phyloP scores from a whole-genome alignment of 176 grass and related monocot genomes.

The Bromus sterilis region DNA sequence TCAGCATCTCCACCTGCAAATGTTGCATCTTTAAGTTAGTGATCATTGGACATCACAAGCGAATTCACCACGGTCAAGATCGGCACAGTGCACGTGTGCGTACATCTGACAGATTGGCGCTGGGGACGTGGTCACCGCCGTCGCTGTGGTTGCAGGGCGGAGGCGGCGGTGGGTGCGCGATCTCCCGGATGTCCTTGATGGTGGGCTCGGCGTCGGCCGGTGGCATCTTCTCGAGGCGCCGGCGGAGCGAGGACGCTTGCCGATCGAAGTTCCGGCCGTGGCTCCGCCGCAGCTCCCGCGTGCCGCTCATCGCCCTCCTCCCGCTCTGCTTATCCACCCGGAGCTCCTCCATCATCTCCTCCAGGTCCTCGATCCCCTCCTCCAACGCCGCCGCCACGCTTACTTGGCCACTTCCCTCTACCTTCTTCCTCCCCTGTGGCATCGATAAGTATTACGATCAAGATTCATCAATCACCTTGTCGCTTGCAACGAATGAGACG shows the following conservation, averaged over 20 bases:
- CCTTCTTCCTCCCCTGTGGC: constrained; percentile 74
- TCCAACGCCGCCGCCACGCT: constrained; percentile 41
- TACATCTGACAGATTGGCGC: constrained; percentile 45
- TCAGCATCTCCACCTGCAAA: constrained; percentile 68
- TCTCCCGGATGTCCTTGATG: constrained; percentile 75
- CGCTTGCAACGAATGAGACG: not conserved
- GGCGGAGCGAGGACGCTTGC: constrained; percentile 70
- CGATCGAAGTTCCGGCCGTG: constrained; percentile 74
- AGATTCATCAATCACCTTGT: not conserved
- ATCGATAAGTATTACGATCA: not conserved
- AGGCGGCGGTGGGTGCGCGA: constrained; percentile 9
- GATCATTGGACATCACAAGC: not conserved
- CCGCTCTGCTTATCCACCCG: constrained; percentile 55
- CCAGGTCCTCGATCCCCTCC: constrained; percentile 61
- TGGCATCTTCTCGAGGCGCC: constrained; percentile 62
- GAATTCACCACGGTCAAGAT: not conserved
- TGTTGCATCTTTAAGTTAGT: not conserved
- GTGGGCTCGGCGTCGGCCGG: constrained; percentile 19
- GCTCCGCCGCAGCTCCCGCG: constrained; percentile 40
- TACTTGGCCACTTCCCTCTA: constrained; percentile 33
- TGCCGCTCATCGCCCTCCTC: constrained; percentile 15
- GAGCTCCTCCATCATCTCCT: constrained; percentile 69
- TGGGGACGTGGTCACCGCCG: constrained; percentile 18
- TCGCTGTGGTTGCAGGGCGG: not conserved
- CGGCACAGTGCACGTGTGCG: not conserved